Conservation (phyloP, 129 eudicot genomes). For the Apium graveolens region DNA sequence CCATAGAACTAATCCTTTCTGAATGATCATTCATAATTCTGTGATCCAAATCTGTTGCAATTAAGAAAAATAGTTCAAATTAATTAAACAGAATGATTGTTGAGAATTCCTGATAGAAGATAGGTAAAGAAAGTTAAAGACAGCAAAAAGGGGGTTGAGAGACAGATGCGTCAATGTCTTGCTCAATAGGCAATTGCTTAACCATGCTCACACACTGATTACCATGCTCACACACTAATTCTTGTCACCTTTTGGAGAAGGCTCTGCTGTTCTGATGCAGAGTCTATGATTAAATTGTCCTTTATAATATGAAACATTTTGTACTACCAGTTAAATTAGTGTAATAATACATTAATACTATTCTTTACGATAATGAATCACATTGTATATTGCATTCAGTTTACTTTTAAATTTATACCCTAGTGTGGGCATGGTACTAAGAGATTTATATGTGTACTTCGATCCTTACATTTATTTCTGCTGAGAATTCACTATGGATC, state of each 20-base stretch:
- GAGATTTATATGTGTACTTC: not conserved
- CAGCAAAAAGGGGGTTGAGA: not conserved
- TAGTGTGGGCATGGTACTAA: not conserved
- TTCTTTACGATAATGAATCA: not conserved
- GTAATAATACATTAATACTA: not conserved
- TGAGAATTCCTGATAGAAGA: not conserved
- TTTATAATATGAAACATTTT: not conserved
- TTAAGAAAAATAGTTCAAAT: not conserved
- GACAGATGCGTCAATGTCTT: not conserved
- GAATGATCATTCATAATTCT: not conserved
- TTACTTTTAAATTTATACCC: not conserved
- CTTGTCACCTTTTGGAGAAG: not conserved
- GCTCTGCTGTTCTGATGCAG: not conserved
- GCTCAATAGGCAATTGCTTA: not conserved
- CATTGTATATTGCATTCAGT: not conserved
- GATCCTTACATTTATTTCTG: not conserved
- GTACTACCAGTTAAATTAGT: not conserved
- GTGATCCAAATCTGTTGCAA: not conserved
- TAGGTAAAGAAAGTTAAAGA: not conserved
- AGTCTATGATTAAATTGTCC: not conserved
- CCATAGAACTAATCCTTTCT: not conserved
- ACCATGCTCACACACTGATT: not conserved
- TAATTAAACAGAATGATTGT: not conserved
- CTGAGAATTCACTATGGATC: not conserved
- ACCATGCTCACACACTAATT: not conserved